These are phyloP conservation scores for Onygena corvina DNA, from an alignment of 2,329 filamentous ascomycete genomes.

Conservation along the genomic window DNA sequence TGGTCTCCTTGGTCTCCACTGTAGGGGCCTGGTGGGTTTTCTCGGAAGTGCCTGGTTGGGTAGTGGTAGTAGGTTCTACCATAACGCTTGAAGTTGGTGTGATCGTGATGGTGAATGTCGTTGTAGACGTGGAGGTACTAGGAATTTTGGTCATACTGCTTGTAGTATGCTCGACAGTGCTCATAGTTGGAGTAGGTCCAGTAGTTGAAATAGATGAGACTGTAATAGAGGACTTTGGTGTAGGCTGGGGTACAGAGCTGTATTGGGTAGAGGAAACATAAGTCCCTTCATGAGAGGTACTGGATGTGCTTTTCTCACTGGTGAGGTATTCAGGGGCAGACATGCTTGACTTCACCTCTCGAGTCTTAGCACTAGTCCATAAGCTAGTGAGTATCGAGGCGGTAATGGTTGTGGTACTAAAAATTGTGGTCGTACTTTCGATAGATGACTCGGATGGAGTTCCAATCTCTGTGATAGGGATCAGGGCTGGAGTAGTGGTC, in stretches of 20 bases:
- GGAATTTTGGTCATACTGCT: not conserved
- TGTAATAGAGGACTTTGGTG: not conserved
- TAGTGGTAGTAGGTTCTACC: not conserved
- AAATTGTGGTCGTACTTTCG: constrained; percentile 2
- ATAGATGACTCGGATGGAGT: not conserved
- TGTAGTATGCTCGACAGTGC: not conserved
- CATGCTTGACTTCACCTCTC: not conserved
- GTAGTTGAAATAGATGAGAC: not conserved
- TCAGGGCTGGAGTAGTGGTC: not conserved
- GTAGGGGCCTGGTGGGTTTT: not conserved
- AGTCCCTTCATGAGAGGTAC: not conserved
- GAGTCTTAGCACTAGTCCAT: not conserved
- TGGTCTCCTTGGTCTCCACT: not conserved
- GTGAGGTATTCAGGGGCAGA: not conserved
- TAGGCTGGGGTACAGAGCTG: not conserved
- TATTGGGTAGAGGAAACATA: not conserved
- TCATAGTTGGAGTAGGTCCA: not conserved
- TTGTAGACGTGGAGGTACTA: not conserved
- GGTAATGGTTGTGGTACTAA: not conserved
- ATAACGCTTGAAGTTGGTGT: not conserved
- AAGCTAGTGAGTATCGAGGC: not conserved
- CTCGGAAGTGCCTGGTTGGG: not conserved
- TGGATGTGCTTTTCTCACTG: not conserved
- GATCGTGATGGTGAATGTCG: not conserved
- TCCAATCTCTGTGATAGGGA: not conserved